These are phyloP conservation scores for Arachnomyces sp. DNA, from an alignment of 2,329 filamentous ascomycete genomes.

Conservation along the genomic window DNA sequence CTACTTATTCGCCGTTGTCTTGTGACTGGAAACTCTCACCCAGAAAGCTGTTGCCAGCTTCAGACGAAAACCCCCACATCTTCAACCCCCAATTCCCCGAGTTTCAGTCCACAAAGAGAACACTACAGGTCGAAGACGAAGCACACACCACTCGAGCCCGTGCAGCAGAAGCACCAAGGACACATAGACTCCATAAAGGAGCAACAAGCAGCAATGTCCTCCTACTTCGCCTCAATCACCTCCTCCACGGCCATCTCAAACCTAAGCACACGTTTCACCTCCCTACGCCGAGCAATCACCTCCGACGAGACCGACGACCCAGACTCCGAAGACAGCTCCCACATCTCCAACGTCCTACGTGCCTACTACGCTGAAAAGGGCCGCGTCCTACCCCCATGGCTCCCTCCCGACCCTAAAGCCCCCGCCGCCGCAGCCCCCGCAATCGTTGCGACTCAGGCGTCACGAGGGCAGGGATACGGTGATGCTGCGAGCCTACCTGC, in stretches of 20 bases:
- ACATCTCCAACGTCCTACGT: slow-evolving; percentile 86
- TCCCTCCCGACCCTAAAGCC: slow-evolving; percentile 79
- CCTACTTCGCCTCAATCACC: slow-evolving; percentile 66
- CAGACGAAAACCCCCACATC: too few species aligned
- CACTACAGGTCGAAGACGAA: too few species aligned
- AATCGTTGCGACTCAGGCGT: slow-evolving; percentile 46
- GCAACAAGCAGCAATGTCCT: slow-evolving; percentile 56
- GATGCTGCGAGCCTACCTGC: slow-evolving; percentile 5
- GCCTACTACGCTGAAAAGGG: slow-evolving; percentile 89
- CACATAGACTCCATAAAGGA: background rate
- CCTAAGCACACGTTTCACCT: slow-evolving; percentile 50
- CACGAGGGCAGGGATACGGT: slow-evolving; percentile 33
- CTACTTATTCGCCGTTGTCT: too few species aligned
- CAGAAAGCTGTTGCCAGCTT: too few species aligned
- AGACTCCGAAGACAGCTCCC: slow-evolving; percentile 69
- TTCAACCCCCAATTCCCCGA: too few species aligned
- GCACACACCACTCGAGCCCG: too few species aligned
- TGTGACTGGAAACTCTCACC: too few species aligned
- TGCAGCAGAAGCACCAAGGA: too few species aligned
- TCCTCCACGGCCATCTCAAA: slow-evolving; percentile 40
- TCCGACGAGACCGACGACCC: slow-evolving; percentile 36
- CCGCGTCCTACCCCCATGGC: slow-evolving; percentile 72
- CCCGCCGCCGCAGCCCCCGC: slow-evolving; percentile 46
- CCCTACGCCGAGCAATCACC: slow-evolving; percentile 42
- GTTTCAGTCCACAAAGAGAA: too few species aligned